Percentiles rank a stretch among this genome's conserved stretches.
Conservation (phyloP, 768 basidiomycete species). For the Tricholoma hemisulphureum region DNA sequence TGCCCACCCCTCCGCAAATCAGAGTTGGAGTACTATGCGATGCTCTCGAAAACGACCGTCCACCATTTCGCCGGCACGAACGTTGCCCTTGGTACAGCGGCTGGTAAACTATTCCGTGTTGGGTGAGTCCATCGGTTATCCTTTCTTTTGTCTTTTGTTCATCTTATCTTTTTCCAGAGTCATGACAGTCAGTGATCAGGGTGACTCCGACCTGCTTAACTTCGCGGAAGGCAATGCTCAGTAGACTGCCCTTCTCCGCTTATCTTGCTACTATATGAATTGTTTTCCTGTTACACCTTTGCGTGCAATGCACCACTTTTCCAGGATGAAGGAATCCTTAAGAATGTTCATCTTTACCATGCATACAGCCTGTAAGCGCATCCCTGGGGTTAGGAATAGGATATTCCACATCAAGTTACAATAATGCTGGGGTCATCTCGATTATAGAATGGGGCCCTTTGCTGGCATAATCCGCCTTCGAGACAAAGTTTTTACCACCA, state of each 20-base stretch:
- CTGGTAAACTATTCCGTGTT: conserved; percentile 98
- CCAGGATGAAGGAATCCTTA: too few species aligned
- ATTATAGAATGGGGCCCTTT: conserved; percentile 75
- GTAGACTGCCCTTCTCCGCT: conserved; percentile 14
- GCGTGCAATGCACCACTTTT: too few species aligned
- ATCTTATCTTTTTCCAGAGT: conserved; percentile 52
- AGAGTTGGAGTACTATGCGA: conserved; percentile 99
- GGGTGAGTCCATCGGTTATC: conserved; percentile 50
- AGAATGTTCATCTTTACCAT: conserved; percentile 5
- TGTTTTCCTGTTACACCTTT: too few species aligned
- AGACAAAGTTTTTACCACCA: conserved; percentile 66
- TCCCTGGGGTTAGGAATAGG: not conserved
- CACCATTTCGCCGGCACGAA: conserved; percentile 99
- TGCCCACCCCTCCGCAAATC: conserved; percentile 99
- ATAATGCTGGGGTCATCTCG: conserved; percentile 71
- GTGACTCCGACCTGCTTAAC: conserved; percentile 93
- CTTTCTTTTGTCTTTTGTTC: conserved; percentile 17
- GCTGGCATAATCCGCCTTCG: conserved; percentile 73
- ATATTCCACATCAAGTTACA: conserved; percentile 37
- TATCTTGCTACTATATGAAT: not conserved
- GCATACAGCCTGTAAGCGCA: not conserved
- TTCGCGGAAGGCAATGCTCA: conserved; percentile 73
- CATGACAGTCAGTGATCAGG: conserved; percentile 94
- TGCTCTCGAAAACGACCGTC: conserved; percentile 98
- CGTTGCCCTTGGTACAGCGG: conserved; percentile 97